Conservation (phyloP, 129 eudicot genomes). For the Glebionis coronaria region DNA sequence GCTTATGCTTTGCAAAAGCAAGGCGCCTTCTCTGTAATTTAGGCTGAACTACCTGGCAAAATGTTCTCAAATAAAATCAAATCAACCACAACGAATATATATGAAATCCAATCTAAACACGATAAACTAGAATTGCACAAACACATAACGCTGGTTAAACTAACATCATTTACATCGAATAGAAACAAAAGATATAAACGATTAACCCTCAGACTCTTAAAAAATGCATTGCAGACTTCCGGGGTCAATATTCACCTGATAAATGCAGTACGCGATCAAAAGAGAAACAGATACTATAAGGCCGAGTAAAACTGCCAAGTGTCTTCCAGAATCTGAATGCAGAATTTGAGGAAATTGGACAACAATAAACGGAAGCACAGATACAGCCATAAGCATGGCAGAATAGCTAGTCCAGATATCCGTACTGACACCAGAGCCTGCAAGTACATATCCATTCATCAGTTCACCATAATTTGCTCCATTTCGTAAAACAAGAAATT, state of each 20-base stretch:
- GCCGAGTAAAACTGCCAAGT: conserved; percentile 62
- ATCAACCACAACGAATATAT: neutral
- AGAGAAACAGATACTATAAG: conserved; percentile 59
- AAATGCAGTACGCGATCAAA: conserved; percentile 65
- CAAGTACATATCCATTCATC: conserved; percentile 15
- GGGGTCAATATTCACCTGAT: conserved; percentile 54
- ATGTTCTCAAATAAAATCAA: neutral
- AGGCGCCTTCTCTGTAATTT: conserved; percentile 66
- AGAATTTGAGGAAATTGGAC: conserved; percentile 76
- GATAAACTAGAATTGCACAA: too few species aligned
- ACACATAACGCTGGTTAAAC: too few species aligned
- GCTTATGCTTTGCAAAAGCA: conserved; percentile 76
- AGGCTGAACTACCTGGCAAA: conserved; percentile 76
- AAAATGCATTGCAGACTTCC: conserved; percentile 1
- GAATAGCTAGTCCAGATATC: conserved; percentile 94
- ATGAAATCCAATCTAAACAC: neutral
- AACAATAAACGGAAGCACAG: conserved; percentile 70
- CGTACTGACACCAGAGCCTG: conserved; percentile 84
- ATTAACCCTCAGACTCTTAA: conserved; percentile 6
- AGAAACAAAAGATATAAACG: neutral
- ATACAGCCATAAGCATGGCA: conserved; percentile 73
- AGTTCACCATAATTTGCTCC: too few species aligned
- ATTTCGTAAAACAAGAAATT: neutral
- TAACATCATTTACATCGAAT: too few species aligned
- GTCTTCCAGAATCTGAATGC: conserved; percentile 73